Evolutionary conservation across 345 rosid species (phyloP).

Genomic region (Carallia pectinifolia): DNA sequence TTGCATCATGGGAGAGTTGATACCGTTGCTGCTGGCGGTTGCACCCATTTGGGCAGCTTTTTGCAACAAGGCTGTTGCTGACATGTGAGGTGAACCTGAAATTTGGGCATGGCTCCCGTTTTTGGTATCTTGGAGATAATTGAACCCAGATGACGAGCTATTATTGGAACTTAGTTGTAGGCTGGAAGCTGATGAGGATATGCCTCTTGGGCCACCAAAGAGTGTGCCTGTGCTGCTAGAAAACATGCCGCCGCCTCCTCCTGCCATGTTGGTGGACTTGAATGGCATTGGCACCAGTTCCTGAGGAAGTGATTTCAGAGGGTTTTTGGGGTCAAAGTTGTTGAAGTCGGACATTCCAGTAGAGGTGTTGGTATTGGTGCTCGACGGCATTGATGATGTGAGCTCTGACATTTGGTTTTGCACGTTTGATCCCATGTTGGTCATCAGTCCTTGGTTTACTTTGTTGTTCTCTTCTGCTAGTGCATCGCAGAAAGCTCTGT

Average conservation of each 20-base stretch:
- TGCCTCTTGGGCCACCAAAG: conserved; percentile 42
- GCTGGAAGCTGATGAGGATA: conserved; percentile 48
- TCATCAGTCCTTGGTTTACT: conserved; percentile 53
- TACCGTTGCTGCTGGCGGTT: conserved; percentile 54
- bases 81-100: conserved; percentile 49
- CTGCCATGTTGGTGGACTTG: conserved; percentile 47
- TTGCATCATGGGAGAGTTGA: conserved; percentile 70
- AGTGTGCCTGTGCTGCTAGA: conserved; percentile 50
- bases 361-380: conserved; percentile 19
- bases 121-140: conserved; percentile 47
- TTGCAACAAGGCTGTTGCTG: conserved; percentile 64
- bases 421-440: conserved; percentile 30
- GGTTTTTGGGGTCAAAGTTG: conserved; percentile 42
- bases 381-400: conserved; percentile 36
- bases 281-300: conserved; percentile 50
- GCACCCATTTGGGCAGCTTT: conserved; percentile 79
- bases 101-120: conserved; percentile 27
- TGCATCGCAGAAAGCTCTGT: conserved; percentile 75
- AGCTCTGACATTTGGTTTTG: conserved; percentile 48
- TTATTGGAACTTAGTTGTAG: conserved; percentile 54
- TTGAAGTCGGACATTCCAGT: conserved; percentile 41
- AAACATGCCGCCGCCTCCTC: conserved; percentile 45
- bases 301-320: conserved; percentile 51
- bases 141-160: conserved; percentile 42
- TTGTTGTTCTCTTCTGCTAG: conserved; percentile 71